These are phyloP conservation scores for Byssoonygena ceratinophila DNA, from an alignment of 2,329 filamentous ascomycete species.

Conservation along the genomic window DNA sequence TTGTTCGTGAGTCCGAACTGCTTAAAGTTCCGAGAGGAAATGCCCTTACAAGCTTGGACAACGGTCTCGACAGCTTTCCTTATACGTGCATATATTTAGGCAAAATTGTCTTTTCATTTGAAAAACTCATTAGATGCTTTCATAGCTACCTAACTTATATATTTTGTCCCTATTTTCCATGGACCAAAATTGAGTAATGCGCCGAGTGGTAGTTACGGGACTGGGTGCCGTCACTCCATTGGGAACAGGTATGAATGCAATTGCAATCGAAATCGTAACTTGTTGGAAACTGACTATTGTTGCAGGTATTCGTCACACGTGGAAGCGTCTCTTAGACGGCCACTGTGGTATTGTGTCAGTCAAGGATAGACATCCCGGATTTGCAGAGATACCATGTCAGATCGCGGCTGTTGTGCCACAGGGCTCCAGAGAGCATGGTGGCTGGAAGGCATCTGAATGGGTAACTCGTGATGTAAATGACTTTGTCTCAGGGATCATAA, in stretches of 20 bases:
- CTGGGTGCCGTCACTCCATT: constrained; percentile 74
- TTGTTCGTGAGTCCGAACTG: too few species aligned
- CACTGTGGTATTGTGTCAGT: constrained; percentile 73
- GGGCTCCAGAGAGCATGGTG: constrained; percentile 37
- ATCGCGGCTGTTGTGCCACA: constrained; percentile 72
- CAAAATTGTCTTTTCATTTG: too few species aligned
- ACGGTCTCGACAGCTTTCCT: too few species aligned
- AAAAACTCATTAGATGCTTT: too few species aligned
- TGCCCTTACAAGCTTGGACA: too few species aligned
- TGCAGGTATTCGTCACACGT: constrained; percentile 59
- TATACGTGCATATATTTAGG: too few species aligned
- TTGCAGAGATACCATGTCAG: constrained; percentile 66
- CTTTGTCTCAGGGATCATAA: constrained; percentile 11
- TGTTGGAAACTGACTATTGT: constrained; percentile 7
- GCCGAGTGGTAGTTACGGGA: constrained; percentile 71
- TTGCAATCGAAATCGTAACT: neutral
- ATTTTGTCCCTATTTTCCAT: neutral
- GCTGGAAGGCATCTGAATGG: constrained; percentile 38
- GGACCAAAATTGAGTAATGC: constrained; percentile 26
- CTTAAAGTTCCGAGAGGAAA: too few species aligned
- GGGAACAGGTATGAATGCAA: constrained; percentile 53
- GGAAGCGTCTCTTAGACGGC: constrained; percentile 68
- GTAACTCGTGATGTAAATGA: constrained; percentile 32
- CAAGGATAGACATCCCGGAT: constrained; percentile 50
- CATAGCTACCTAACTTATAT: too few species aligned